Percentiles rank a stretch among this genome's conserved stretches.
Evolutionary conservation across 345 rosid species (phyloP).

Genomic region (Hypericum androsaemum): DNA sequence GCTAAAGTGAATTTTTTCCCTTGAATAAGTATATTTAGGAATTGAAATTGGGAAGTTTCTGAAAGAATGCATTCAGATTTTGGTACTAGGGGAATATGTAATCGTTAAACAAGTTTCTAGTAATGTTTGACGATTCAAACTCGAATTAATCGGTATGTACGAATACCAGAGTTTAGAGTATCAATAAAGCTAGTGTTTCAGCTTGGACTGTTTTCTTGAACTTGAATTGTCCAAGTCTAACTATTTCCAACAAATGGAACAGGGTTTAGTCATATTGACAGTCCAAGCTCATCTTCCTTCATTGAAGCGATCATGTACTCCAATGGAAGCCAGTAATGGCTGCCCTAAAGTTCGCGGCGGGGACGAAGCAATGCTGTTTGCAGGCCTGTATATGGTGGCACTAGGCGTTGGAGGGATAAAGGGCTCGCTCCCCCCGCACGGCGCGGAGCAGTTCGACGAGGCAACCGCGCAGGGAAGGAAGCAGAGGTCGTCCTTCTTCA

Average conservation of each 20-base stretch:
- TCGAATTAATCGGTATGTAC: no score
- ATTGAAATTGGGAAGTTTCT: no score
- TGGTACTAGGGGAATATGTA: no score
- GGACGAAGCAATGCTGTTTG: slow-evolving; percentile 43
- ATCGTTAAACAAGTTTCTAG: no score
- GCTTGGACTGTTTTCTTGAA: neutral
- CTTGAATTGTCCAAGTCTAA: neutral
- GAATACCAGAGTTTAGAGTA: no score
- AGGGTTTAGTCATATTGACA: slow-evolving; percentile 45
- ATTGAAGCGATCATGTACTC: slow-evolving; percentile 36
- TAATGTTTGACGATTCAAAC: no score
- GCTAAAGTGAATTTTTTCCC: no score
- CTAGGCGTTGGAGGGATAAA: slow-evolving; percentile 91
- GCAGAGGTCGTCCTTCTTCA: slow-evolving; percentile 78
- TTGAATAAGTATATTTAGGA: no score
- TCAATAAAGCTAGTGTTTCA: no score
- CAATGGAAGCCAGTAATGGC: slow-evolving; percentile 8
- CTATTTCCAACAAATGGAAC: slow-evolving; percentile 12
- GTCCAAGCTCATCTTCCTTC: slow-evolving; percentile 50
- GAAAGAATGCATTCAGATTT: no score
- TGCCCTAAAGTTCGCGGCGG: slow-evolving; percentile 30
- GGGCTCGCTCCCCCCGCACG: slow-evolving; percentile 89
- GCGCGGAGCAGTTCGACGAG: slow-evolving; percentile 91
- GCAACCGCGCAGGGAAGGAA: slow-evolving; percentile 55
- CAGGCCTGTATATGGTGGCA: slow-evolving; percentile 74